Evolutionary conservation across 768 basidiomycete species (phyloP).

Genomic region (Panaeolus cyanescens): DNA sequence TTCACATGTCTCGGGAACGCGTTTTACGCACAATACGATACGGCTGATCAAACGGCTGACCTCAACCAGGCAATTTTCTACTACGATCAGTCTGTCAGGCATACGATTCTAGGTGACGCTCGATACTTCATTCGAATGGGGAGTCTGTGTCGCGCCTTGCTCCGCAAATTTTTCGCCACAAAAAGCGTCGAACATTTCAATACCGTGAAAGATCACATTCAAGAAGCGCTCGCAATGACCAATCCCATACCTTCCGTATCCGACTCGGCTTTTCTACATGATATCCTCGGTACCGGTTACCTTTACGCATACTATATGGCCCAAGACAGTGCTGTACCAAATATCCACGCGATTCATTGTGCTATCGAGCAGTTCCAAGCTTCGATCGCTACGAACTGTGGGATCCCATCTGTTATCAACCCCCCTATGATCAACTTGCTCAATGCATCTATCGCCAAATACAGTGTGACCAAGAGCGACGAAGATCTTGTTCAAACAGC

Average conservation of each 20-base stretch:
- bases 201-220: not conserved
- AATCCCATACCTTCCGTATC: not conserved
- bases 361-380: not conserved
- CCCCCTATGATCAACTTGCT: not conserved
- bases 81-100: slow-evolving; percentile 11
- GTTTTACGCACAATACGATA: slow-evolving; percentile 10
- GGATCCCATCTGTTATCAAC: not conserved
- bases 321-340: not conserved
- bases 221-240: not conserved
- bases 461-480: not conserved
- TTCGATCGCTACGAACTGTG: not conserved
- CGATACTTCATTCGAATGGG: slow-evolving; percentile 1
- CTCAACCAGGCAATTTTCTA: slow-evolving; percentile 16
- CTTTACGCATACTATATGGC: not conserved
- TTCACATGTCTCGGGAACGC: slow-evolving; percentile 12
- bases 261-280: not conserved
- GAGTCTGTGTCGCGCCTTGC: slow-evolving; percentile 4
- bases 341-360: not conserved
- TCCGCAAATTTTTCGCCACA: not conserved
- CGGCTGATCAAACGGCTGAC: slow-evolving; percentile 7
- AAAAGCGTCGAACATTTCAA: not conserved
- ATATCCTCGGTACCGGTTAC: not conserved
- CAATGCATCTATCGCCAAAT: not conserved
- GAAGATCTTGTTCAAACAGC: not conserved
- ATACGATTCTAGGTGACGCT: not conserved